A percentile compares a stretch with the other conserved stretches of the same genome.
Evolutionary conservation across 495 filamentous ascomycete species (phyloP).

Genomic region (Penicillium malachiteum): DNA sequence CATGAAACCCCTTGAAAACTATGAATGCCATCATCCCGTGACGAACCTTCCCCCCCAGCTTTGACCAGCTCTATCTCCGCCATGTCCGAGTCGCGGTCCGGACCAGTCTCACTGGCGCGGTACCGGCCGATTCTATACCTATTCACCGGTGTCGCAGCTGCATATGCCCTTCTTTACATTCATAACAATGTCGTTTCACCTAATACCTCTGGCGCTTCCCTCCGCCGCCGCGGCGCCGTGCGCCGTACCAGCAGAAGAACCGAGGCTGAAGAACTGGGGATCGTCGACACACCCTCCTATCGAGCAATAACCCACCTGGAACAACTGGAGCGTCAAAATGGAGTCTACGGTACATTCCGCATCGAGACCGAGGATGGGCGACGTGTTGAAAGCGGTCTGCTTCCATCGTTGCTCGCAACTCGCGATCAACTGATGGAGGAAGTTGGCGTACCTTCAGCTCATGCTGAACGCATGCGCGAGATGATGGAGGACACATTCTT

Average conservation of each 20-base stretch:
- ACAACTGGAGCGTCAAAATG: constrained; percentile 46
- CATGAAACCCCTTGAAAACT: constrained; percentile 2
- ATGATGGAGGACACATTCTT: constrained; percentile 53
- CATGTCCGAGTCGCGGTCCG: constrained; percentile 38
- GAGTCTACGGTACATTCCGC: constrained; percentile 49
- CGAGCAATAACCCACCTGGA: constrained; percentile 46
- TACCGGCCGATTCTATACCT: constrained; percentile 52
- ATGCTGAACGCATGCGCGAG: constrained; percentile 48
- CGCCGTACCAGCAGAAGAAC: constrained; percentile 37
- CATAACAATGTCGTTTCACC: constrained; percentile 37
- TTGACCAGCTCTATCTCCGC: constrained; percentile 19
- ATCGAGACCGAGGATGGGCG: constrained; percentile 49
- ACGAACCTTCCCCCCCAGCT: constrained; percentile 18
- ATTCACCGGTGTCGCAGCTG: constrained; percentile 48
- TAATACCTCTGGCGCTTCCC: constrained; percentile 24
- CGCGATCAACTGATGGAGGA: constrained; percentile 48
- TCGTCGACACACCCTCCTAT: constrained; percentile 36
- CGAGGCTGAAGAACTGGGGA: constrained; percentile 24
- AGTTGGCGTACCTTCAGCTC: constrained; percentile 38
- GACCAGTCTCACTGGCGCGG: constrained; percentile 40
- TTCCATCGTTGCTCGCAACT: constrained; percentile 46
- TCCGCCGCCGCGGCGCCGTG: constrained; percentile 50
- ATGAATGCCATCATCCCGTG: constrained; percentile 13
- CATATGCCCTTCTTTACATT: constrained; percentile 49
- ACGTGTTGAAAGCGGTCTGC: constrained; percentile 46